These are phyloP conservation scores for Aureobasidium pullulans DNA, from an alignment of 2,329 filamentous ascomycete species.

Conservation along the genomic window DNA sequence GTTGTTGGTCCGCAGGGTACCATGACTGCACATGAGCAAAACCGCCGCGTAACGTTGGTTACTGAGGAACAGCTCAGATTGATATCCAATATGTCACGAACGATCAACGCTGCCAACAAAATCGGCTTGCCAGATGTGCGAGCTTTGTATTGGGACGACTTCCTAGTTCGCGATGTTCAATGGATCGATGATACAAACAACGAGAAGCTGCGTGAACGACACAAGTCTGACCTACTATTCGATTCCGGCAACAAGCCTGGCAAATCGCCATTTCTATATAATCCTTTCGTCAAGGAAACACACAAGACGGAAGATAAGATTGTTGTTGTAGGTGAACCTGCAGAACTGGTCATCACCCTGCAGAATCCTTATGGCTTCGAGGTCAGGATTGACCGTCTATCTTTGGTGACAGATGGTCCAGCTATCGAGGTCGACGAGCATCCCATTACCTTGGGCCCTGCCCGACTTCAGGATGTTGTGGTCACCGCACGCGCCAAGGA, in stretches of 20 bases:
- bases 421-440: constrained; percentile 61
- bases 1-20: constrained; percentile 58
- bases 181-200: constrained; percentile 45
- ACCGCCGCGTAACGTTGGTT: constrained; percentile 57
- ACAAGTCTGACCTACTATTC: constrained; percentile 18
- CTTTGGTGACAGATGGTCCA: constrained; percentile 65
- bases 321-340: constrained; percentile 69
- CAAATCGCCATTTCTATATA: constrained; percentile 85
- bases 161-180: constrained; percentile 71
- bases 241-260: constrained; percentile 5
- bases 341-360: constrained; percentile 71
- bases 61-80: constrained; percentile 80
- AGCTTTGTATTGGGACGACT: constrained; percentile 96
- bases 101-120: constrained; percentile 66
- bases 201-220: constrained; percentile 49
- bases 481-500: constrained; percentile 61
- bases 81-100: constrained; percentile 79
- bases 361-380: constrained; percentile 96
- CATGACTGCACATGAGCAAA: constrained; percentile 19
- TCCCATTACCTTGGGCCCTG: constrained; percentile 66
- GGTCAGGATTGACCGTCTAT: constrained; percentile 76
- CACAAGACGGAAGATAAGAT: constrained; percentile 46
- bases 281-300: constrained; percentile 72
- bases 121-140: constrained; percentile 63
- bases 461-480: constrained; percentile 71